phyloP scores from a whole-genome alignment of 73 alveolate genomes.

The Paramecium bursaria region DNA sequence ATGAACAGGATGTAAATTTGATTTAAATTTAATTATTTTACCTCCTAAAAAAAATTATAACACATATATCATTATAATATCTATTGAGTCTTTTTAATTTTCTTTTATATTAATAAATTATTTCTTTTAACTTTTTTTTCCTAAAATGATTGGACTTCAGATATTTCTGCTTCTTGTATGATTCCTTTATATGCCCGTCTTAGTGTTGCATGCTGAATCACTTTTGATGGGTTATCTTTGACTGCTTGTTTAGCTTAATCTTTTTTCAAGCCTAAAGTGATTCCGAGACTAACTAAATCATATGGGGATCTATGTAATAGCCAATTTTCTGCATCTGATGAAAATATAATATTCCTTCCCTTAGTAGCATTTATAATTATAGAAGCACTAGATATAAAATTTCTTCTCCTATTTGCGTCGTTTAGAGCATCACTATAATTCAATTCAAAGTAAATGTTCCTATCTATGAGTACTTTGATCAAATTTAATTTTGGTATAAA shows the following conservation, averaged over 20 bases:
- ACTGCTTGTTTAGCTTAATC: conserved; percentile 70
- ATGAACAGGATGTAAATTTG: too few species aligned
- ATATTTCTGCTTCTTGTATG: conserved; percentile 9
- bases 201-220: conserved; percentile 74
- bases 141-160: conserved; percentile 20
- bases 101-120: too few species aligned
- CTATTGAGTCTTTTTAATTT: too few species aligned
- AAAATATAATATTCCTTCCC: conserved; percentile 69
- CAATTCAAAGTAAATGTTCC: conserved; percentile 77
- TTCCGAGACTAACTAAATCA: conserved; percentile 73
- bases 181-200: conserved; percentile 75
- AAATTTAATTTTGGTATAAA: conserved; percentile 50
- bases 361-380: conserved; percentile 71
- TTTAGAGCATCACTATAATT: conserved; percentile 74
- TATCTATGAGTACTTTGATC: conserved; percentile 70
- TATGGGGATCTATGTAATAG: conserved; percentile 77
- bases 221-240: conserved; percentile 53
- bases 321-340: conserved; percentile 70
- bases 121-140: not conserved
- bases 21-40: too few species aligned
- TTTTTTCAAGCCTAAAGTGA: conserved; percentile 64
- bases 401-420: conserved; percentile 75
- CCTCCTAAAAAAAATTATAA: not conserved
- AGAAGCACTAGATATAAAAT: conserved; percentile 72
- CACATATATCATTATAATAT: not conserved